Percentiles rank a stretch among this genome's conserved stretches.
Conservation (phyloP, 192 early-diverging fungal genomes). For the Umbelopsis vinacea region DNA sequence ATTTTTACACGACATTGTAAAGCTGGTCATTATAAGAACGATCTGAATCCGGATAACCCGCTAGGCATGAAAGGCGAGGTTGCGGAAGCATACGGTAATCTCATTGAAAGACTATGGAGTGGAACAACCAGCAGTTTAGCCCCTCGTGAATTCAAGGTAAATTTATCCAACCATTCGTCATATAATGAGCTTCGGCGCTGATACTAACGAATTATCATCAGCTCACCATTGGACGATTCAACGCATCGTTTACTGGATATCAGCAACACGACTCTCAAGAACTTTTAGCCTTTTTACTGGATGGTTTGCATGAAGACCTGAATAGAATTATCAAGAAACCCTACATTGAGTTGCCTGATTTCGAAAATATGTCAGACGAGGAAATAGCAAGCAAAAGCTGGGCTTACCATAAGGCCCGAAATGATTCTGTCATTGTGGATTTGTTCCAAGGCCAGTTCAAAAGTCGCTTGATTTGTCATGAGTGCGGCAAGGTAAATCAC, state of each 20-base stretch:
- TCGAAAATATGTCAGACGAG: conserved; percentile 62
- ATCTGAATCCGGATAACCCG: conserved; percentile 74
- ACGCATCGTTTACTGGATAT: conserved; percentile 70
- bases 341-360: conserved; percentile 81
- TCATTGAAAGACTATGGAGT: conserved; percentile 70
- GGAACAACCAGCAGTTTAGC: conserved; percentile 54
- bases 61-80: conserved; percentile 77
- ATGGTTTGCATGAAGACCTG: conserved; percentile 87
- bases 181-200: background rate
- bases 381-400: conserved; percentile 75
- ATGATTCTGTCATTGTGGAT: conserved; percentile 74
- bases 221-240: conserved; percentile 56
- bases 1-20: background rate
- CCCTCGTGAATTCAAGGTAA: conserved; percentile 81
- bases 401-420: conserved; percentile 75
- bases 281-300: conserved; percentile 78
- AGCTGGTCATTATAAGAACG: conserved; percentile 52
- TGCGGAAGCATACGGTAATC: conserved; percentile 67
- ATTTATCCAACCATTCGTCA: background rate
- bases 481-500: conserved; percentile 74
- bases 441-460: conserved; percentile 49
- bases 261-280: conserved; percentile 88
- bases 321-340: conserved; percentile 82
- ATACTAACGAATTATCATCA: conserved; percentile 8
- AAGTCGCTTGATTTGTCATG: conserved; percentile 48